Percentiles rank a stretch among this genome's conserved stretches.
Evolutionary conservation across 2,329 filamentous ascomycete species (phyloP).

Genomic region (Lecanicillium sp.): DNA sequence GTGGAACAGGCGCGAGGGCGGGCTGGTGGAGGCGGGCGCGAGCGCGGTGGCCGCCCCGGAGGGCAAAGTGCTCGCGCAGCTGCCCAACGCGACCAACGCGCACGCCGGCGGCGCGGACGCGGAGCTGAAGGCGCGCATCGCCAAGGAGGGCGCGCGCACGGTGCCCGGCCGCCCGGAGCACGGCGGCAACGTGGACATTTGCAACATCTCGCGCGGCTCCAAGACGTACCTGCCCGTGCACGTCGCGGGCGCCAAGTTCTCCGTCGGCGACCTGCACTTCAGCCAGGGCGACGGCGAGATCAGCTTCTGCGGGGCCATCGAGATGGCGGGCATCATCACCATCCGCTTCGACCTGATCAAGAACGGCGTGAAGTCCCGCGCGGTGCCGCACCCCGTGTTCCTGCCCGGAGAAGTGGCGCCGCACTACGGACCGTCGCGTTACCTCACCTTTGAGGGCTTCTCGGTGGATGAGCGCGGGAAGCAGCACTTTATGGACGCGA

Average conservation of each 20-base stretch:
- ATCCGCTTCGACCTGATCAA: slow-evolving; percentile 88
- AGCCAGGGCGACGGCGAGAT: slow-evolving; percentile 88
- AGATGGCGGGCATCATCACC: slow-evolving; percentile 89
- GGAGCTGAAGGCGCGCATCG: slow-evolving; percentile 59
- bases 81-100: slow-evolving; percentile 63
- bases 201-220: slow-evolving; percentile 71
- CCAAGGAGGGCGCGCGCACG: slow-evolving; percentile 73
- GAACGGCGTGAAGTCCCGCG: slow-evolving; percentile 65
- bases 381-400: slow-evolving; percentile 78
- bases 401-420: slow-evolving; percentile 82
- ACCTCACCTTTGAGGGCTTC: slow-evolving; percentile 86
- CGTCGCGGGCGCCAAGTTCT: slow-evolving; percentile 81
- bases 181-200: slow-evolving; percentile 89
- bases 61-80: slow-evolving; percentile 67
- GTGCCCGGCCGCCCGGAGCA: slow-evolving; percentile 81
- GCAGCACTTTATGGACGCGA: slow-evolving; percentile 83
- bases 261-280: slow-evolving; percentile 83
- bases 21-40: slow-evolving; percentile 59
- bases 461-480: slow-evolving; percentile 82
- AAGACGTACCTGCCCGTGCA: slow-evolving; percentile 87
- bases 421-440: slow-evolving; percentile 71
- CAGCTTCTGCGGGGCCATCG: slow-evolving; percentile 82
- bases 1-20: slow-evolving; percentile 80
- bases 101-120: slow-evolving; percentile 63
- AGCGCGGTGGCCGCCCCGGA: slow-evolving; percentile 35